These are phyloP conservation scores for Aspergillus bridgeri DNA, from an alignment of 495 filamentous ascomycete genomes.

Conservation along the genomic window DNA sequence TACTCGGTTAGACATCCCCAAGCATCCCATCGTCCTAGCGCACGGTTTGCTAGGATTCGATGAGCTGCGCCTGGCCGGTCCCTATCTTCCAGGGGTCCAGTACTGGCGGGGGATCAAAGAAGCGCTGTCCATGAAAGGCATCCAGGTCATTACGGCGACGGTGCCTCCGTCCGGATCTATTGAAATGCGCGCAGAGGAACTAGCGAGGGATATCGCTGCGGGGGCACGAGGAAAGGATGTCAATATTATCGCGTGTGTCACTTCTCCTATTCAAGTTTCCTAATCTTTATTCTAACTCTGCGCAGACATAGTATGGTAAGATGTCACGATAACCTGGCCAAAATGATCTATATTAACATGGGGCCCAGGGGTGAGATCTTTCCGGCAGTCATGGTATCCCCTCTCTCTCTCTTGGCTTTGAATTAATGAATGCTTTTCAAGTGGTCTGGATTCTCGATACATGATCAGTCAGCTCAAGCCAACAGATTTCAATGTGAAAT, in stretches of 20 bases:
- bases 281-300: slow-evolving; percentile 10
- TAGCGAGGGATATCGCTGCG: slow-evolving; percentile 60
- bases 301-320: slow-evolving; percentile 71
- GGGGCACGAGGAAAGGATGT: slow-evolving; percentile 70
- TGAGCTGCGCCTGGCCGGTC: slow-evolving; percentile 69
- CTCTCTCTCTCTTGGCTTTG: not conserved
- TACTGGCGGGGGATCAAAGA: slow-evolving; percentile 94
- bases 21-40: slow-evolving; percentile 75
- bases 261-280: not conserved
- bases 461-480: slow-evolving; percentile 83
- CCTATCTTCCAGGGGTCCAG: slow-evolving; percentile 68
- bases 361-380: slow-evolving; percentile 43
- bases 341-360: slow-evolving; percentile 6
- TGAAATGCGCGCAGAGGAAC: slow-evolving; percentile 66
- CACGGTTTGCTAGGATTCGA: slow-evolving; percentile 93
- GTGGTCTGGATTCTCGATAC: slow-evolving; percentile 86
- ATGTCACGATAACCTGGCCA: not conserved
- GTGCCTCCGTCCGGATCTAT: slow-evolving; percentile 80
- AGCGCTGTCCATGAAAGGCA: slow-evolving; percentile 64
- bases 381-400: not conserved
- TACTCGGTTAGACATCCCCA: slow-evolving; percentile 52
- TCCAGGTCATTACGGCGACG: slow-evolving; percentile 75
- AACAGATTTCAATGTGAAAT: slow-evolving; percentile 65
- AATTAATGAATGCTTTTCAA: slow-evolving; percentile 35
- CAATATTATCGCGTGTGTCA: slow-evolving; percentile 76